A percentile compares a stretch with the other conserved stretches of the same genome.
Evolutionary conservation across 2,329 filamentous ascomycete species (phyloP).

Genomic region (Cercospora zeae-maydis): DNA sequence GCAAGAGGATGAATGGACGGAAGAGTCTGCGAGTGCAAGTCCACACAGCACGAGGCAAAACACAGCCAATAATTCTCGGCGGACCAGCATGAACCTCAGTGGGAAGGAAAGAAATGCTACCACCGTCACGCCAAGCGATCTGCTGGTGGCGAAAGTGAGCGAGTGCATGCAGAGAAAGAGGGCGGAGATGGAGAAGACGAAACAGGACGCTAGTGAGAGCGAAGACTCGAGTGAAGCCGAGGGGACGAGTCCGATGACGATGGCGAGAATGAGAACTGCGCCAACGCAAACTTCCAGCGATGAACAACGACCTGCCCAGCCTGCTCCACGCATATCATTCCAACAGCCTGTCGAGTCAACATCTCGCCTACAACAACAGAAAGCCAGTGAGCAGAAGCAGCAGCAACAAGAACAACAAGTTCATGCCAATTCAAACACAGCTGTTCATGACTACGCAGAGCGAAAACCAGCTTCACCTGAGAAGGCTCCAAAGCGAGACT

Average conservation of each 20-base stretch:
- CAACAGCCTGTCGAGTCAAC: background rate
- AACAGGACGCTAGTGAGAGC: conserved; percentile 10
- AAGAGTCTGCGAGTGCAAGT: conserved; percentile 37
- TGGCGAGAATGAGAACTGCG: conserved; percentile 11
- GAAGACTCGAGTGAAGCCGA: conserved; percentile 17
- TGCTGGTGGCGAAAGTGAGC: conserved; percentile 13
- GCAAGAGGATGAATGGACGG: conserved; percentile 39
- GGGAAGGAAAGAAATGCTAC: conserved; percentile 22
- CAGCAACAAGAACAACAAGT: background rate
- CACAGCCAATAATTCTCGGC: conserved; percentile 37
- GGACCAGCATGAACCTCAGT: conserved; percentile 26
- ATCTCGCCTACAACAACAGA: background rate
- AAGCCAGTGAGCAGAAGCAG: background rate
- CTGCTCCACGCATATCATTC: background rate
- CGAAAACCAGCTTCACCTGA: background rate
- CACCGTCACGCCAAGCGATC: conserved; percentile 16
- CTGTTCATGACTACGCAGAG: conserved; percentile 6
- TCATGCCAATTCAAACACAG: background rate
- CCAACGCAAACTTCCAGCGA: background rate
- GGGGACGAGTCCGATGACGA: conserved; percentile 12
- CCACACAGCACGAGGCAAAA: conserved; percentile 38
- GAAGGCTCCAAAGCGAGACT: background rate
- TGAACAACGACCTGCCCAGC: background rate
- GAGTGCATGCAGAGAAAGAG: conserved; percentile 9
- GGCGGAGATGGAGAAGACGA: background rate